Base-by-base conservation (phyloP, 2,329 filamentous ascomycete genomes). In the Davidsoniella australis region DNA sequence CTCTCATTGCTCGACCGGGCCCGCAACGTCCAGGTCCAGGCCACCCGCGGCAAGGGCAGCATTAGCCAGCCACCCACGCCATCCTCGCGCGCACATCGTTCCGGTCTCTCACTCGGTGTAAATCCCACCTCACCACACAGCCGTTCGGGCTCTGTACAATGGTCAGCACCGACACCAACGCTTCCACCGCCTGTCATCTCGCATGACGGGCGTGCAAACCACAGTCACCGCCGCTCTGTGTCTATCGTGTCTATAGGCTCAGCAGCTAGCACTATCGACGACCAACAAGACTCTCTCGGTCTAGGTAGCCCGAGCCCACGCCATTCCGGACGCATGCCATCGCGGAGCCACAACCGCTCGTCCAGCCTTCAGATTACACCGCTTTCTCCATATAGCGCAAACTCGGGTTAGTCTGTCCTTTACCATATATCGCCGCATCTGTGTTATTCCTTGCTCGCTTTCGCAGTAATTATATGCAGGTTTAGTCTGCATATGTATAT, bases 161-260 rank as follows among this genome's bases (percentile, higher is more conserved):
- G 71, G 69, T 62, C 63, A 18, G 59, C 62, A 12, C 54, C 58
- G n/a, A 55, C 61, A 7, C 52, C 36, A 53, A 59, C 52, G 53
- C 57, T 49, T 56, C 57, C 54, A 50, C 54, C 52, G 38, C 52
- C 52, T 14, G 48, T 55, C 4, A 45, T 49, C 4, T 50, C 51
- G 29, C 50, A 48, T 24, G 60, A 64, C 44, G 55, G 60, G 50
- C 57, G 59, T 17, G 17, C 50, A 41, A 52, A 49, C 20, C 55
- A 61, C 18, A 68, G 71, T n/a, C 75, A 81, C 58, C 67, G 70
- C 48, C 84, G 83, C 57, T 89, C 85, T 2, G 72, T 91, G 26
- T 91, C 85, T 16, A 89, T 91, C 55, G 77, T 89, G 42, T 89
- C 85, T 8, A 76, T 89, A 57, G 81, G 80, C 9, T 76, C 76